phyloP scores from a whole-genome alignment of 148 eudicot genomes.

The Amaranthus palmeri region DNA sequence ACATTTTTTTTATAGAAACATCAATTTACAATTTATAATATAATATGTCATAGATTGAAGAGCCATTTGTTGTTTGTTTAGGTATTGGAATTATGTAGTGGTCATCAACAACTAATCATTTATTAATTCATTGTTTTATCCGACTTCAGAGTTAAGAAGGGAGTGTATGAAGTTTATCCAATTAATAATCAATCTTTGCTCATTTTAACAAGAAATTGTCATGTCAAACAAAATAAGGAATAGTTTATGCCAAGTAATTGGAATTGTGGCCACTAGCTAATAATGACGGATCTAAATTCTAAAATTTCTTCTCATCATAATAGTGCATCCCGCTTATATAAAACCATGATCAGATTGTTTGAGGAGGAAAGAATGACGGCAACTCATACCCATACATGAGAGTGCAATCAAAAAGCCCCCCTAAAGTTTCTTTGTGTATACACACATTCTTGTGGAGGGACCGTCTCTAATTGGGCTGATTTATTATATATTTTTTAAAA shows the following conservation, averaged over 20 bases:
- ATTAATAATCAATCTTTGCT: conserved; percentile 5
- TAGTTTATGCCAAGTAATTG: conserved; percentile 8
- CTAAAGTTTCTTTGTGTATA: neutral
- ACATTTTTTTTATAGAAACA: no score
- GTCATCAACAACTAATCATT: neutral
- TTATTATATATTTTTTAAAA: no score
- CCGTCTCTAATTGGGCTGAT: no score
- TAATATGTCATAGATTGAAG: neutral
- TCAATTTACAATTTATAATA: no score
- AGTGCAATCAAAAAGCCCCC: neutral
- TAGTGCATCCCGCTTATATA: no score
- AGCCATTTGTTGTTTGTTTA: conserved; percentile 16
- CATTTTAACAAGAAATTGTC: conserved; percentile 14
- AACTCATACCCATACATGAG: no score
- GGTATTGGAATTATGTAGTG: neutral
- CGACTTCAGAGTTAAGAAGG: neutral
- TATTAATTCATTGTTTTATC: neutral
- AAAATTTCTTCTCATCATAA: neutral
- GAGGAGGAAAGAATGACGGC: no score
- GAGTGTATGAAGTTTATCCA: neutral
- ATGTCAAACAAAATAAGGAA: neutral
- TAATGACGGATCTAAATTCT: neutral
- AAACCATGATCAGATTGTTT: no score
- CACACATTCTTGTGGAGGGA: no score
- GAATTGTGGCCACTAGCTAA: conserved; percentile 2